Base-by-base conservation (phyloP, 768 basidiomycete genomes). In the Collybia mongolica region DNA sequence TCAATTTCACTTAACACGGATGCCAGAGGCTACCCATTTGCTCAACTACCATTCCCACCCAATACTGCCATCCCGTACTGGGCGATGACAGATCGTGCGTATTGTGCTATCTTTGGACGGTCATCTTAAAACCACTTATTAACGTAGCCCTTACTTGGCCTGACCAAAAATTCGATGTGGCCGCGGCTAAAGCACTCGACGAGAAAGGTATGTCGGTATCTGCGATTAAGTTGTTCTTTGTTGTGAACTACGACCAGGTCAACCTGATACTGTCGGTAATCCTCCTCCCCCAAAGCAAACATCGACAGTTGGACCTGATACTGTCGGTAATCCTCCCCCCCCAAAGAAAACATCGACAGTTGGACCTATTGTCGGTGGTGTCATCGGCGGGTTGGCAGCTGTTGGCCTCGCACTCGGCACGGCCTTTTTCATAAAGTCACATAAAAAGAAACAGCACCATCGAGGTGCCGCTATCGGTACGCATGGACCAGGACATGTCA, bases 41-140 rank as follows among this genome's bases (percentile, higher is more conserved):
- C 67, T 22, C 59, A 18, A 20, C 19, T 71, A 20, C 54, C 64
- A 2, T 57, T 78, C 6, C 61, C 66, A 1, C 41, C 53, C 6
- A 64, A 59, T 19, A 59, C 60, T 14, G 62, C 65, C 0, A 74
- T 83, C 43, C 81, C 81, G 17, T 68, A 52, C 44, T 83, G 79
- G 72, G 79, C 81, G 11, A 61, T 49, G 2, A 62, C 41, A 18
- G 35, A 81, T 60, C 79, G 81, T 82, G 60, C 53, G 78, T 65
- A 32, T 32, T 32, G 11, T 32, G 11, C 32, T 32, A 8, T 20
- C n/a, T 5, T 26, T 37, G 12, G 18, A 32, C 14, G 3, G 7
- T 32, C 14, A 2, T 32, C 14, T 32, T 32, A 26, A 7, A 15
- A 36, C 1, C 24, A 58, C 59, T 46, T 43, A 28, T 65, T 64